Base-by-base conservation (phyloP, 805 yeast genomes). In the Sugiyamaella boreocaroliniensis region DNA sequence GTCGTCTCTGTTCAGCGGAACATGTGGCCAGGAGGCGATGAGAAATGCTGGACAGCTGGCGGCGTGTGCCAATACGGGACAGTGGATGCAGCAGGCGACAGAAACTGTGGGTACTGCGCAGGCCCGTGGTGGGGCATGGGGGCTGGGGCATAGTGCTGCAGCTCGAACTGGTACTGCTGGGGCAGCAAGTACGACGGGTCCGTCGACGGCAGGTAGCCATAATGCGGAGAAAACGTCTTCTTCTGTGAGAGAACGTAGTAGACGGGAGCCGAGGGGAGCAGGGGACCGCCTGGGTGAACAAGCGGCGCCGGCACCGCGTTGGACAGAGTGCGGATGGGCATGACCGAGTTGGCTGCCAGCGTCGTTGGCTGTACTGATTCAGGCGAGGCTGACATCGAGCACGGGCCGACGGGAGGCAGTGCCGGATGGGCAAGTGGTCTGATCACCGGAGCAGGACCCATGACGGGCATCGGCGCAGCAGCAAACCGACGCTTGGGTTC, bases 91-190 rank as follows among this genome's bases (percentile, higher is more conserved):
- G 40, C 48, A n/a, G 48, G 50, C 43, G 46, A 46, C 42, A 37
- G 22, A 19, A 48, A 50, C 42, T 41, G 49, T 12, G 49, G 47
- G 12, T 42, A 15, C 26, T 22, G 26, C 15, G 52, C 43, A 29
- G n/a, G 26, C 26, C 26, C 26, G 26, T 22, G 26, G 26, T 22
- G 26, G 26, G 26, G 47, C 22, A 40, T 43, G 42, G 37, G 43
- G n/a, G 20, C 41, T 9, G 58, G 58, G 15, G 44, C 26, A 26
- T 55, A 53, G 34, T 52, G 55, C 52, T 52, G 51, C 40, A 55
- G 50, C 45, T 55, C 58, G 29, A 55, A 55, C 46, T 55, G 58
- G 32, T 54, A 54, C 32, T 53, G 56, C 45, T 51, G 54, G 29
- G 52, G 54, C 40, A 47, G 47, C 43, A 49, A 34, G 10, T 20